Conservation (phyloP, 306 rosid species). For the Fragaria vesca region DNA sequence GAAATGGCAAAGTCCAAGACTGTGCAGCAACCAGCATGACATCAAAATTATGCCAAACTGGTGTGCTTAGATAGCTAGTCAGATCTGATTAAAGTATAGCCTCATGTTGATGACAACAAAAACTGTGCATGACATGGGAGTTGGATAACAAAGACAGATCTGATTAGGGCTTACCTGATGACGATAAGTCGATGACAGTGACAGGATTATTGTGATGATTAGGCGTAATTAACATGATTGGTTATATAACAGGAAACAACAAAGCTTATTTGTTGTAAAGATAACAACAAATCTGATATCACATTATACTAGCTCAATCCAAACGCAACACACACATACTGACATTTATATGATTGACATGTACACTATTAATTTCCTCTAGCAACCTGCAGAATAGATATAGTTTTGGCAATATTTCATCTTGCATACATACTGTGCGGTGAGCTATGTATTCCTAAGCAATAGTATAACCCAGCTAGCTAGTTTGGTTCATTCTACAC, state of each 20-base stretch:
- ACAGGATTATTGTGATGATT: neutral
- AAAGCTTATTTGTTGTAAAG: neutral
- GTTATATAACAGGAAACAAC: neutral
- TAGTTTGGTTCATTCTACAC: neutral
- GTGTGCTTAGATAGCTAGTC: neutral
- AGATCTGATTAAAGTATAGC: neutral
- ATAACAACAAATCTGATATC: neutral
- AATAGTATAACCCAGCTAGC: neutral
- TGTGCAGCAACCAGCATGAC: neutral
- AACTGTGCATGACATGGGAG: neutral
- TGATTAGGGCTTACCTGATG: neutral
- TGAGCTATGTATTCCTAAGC: neutral
- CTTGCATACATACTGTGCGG: neutral
- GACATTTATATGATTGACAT: neutral
- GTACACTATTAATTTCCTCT: neutral
- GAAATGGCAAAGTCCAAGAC: neutral
- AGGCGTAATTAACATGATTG: neutral
- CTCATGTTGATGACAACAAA: neutral
- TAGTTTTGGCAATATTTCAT: neutral
- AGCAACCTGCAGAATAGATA: neutral
- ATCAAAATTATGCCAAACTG: neutral
- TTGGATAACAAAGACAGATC: neutral
- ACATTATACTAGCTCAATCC: neutral
- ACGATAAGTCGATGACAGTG: neutral
- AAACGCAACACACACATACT: neutral